Evolutionary conservation across 768 basidiomycete genomes (phyloP).

Genomic region (Kwoniella newhampshirensis): DNA sequence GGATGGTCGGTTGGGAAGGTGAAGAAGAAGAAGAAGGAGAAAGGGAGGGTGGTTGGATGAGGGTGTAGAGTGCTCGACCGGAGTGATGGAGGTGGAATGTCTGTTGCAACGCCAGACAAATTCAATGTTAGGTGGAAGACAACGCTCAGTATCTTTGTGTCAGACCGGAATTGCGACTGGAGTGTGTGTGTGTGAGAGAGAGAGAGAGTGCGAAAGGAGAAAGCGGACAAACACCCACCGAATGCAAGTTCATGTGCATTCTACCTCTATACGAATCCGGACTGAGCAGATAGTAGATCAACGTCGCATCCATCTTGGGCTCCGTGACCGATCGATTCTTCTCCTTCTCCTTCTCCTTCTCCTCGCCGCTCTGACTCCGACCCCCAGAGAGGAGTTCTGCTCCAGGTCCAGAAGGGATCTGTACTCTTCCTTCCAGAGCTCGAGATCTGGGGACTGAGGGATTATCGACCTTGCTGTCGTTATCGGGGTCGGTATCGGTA

Average conservation of each 20-base stretch:
- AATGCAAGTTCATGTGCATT: conserved; percentile 47
- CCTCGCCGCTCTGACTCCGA: background rate
- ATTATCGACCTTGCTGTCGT: background rate
- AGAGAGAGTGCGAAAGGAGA: background rate
- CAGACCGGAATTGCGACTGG: background rate
- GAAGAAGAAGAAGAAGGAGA: background rate
- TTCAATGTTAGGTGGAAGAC: no score
- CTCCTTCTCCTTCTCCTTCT: background rate
- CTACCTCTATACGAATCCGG: conserved; percentile 31
- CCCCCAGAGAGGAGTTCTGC: conserved; percentile 7
- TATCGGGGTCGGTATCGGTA: background rate
- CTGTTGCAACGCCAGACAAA: conserved; percentile 8
- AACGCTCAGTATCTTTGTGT: no score
- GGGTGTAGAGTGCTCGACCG: conserved; percentile 36
- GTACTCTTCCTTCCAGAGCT: conserved; percentile 12
- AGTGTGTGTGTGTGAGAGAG: background rate
- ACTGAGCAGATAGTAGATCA: conserved; percentile 43
- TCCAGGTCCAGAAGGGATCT: conserved; percentile 20
- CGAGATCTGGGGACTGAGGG: conserved; percentile 4
- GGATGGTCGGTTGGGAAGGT: conserved; percentile 19
- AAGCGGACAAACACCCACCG: conserved; percentile 19
- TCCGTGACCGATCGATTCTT: background rate
- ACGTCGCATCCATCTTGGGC: conserved; percentile 31
- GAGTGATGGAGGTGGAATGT: conserved; percentile 33
- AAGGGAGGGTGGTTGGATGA: conserved; percentile 35